Percentiles rank a stretch among this genome's conserved stretches.
Evolutionary conservation across 2,329 filamentous ascomycete genomes (phyloP).

Genomic region (Fusarium sulawesiense): DNA sequence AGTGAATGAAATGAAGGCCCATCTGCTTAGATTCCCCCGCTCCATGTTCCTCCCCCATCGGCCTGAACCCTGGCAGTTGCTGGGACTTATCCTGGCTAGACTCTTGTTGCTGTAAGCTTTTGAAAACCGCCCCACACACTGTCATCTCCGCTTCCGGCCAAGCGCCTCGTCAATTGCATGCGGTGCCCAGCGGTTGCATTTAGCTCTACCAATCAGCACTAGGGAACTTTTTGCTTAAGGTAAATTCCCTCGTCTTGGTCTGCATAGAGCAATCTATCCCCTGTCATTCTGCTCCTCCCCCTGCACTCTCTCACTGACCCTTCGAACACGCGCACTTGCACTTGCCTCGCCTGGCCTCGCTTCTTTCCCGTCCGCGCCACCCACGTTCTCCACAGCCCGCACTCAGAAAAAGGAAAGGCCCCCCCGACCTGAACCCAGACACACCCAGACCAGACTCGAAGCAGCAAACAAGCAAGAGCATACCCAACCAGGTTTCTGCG

Average conservation of each 20-base stretch:
- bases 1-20: conserved; percentile 25
- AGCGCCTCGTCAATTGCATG: conserved; percentile 50
- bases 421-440: conserved; percentile 41
- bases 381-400: conserved; percentile 44
- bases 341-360: conserved; percentile 51
- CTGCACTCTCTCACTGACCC: conserved; percentile 35
- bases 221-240: conserved; percentile 38
- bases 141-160: conserved; percentile 39
- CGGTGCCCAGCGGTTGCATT: conserved; percentile 34
- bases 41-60: conserved; percentile 38
- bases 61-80: conserved; percentile 27
- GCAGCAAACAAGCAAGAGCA: conserved; percentile 50
- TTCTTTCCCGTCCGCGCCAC: conserved; percentile 54
- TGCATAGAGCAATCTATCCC: conserved; percentile 25
- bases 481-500: conserved; percentile 67
- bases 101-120: conserved; percentile 31
- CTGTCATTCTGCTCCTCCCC: conserved; percentile 6
- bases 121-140: conserved; percentile 36
- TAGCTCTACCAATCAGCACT: conserved; percentile 35
- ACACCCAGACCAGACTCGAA: conserved; percentile 53
- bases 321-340: conserved; percentile 31
- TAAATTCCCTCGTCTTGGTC: conserved; percentile 29
- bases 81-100: conserved; percentile 24
- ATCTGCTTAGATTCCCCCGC: conserved; percentile 30
- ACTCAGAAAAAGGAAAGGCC: conserved; percentile 43